Conservation (phyloP, 345 rosid genomes). For the Moricandia arvensis region DNA sequence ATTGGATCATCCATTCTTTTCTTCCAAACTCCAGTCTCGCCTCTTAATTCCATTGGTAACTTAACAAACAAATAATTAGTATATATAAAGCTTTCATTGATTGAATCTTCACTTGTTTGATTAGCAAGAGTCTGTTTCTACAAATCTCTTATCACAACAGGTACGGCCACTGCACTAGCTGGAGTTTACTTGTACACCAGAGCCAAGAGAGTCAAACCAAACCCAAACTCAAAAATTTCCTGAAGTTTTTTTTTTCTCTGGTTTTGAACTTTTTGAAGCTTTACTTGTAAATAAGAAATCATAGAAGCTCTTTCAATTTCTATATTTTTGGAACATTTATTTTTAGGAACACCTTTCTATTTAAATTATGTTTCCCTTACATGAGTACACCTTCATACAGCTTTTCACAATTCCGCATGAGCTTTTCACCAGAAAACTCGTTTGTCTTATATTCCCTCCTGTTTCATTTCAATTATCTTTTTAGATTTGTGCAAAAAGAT, state of each 20-base stretch:
- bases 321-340: no score
- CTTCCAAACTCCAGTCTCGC: conserved; percentile 67
- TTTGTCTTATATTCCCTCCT: no score
- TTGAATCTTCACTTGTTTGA: not conserved
- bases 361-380: not conserved
- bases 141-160: conserved; percentile 35
- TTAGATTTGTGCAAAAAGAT: no score
- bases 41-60: conserved; percentile 56
- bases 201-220: conserved; percentile 49
- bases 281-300: not conserved
- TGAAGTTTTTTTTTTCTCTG: conserved; percentile 17
- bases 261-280: not conserved
- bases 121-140: not conserved
- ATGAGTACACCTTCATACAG: no score
- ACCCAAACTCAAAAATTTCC: conserved; percentile 36
- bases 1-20: conserved; percentile 66
- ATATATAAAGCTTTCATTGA: not conserved
- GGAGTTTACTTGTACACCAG: conserved; percentile 76
- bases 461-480: no score
- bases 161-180: conserved; percentile 70
- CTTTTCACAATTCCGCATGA: no score
- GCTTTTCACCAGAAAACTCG: not conserved
- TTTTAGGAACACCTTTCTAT: no score
- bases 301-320: not conserved
- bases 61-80: conserved; percentile 12